Evolutionary conservation across 208 protist species (phyloP).

Genomic region (Leishmania braziliensis): DNA sequence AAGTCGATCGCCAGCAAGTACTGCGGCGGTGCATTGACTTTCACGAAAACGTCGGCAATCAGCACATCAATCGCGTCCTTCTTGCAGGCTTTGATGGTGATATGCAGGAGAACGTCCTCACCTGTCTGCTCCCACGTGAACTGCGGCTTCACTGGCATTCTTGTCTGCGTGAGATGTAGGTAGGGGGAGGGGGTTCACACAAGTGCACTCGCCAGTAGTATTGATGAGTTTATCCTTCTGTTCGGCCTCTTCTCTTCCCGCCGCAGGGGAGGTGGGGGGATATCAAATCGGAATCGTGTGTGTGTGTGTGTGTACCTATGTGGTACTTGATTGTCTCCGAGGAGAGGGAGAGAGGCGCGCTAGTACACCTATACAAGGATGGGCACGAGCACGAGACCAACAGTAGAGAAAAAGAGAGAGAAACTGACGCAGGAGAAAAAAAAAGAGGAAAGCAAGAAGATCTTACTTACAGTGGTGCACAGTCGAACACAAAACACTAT

Average conservation of each 20-base stretch:
- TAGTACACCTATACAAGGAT: background rate
- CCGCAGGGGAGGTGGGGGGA: background rate
- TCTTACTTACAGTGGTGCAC: no score
- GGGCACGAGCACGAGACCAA: background rate
- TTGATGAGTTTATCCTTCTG: background rate
- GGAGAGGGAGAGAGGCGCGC: background rate
- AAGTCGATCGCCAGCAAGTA: constrained; percentile 91
- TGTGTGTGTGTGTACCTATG: background rate
- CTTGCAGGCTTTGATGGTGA: constrained; percentile 81
- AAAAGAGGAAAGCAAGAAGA: background rate
- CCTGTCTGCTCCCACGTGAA: constrained; percentile 90
- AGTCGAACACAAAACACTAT: background rate
- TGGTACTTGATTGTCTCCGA: background rate
- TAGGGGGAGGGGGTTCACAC: background rate
- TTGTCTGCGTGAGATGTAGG: background rate
- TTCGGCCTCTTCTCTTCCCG: background rate
- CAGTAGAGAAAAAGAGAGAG: background rate
- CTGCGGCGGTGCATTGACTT: constrained; percentile 83
- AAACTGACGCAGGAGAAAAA: background rate
- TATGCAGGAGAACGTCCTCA: constrained; percentile 68
- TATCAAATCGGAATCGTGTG: background rate
- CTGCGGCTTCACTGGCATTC: constrained; percentile 84
- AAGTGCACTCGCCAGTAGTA: background rate
- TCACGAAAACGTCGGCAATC: constrained; percentile 80
- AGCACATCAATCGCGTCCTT: constrained; percentile 88